Percentiles rank a stretch among this genome's conserved stretches.
phyloP scores from a whole-genome alignment of 129 eudicot genomes.

The Lonicera japonica region DNA sequence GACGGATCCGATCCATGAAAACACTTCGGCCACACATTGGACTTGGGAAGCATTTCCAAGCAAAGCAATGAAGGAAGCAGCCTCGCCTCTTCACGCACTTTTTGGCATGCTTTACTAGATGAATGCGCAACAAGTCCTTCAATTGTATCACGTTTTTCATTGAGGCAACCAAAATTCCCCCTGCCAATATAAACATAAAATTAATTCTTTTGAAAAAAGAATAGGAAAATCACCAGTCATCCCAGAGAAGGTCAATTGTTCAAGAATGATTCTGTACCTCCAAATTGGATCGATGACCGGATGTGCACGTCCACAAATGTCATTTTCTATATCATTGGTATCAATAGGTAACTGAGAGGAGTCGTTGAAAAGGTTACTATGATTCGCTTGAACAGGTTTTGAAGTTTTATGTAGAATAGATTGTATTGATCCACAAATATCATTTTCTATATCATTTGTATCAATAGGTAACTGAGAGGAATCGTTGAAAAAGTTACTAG shows the following conservation, averaged over 20 bases:
- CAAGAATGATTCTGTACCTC: conserved; percentile 29
- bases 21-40: conserved; percentile 52
- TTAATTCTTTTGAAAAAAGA: too few relatives aligned
- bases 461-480: too few relatives aligned
- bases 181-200: conserved; percentile 19
- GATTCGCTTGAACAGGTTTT: not conserved
- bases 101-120: conserved; percentile 43
- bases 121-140: conserved; percentile 59
- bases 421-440: too few relatives aligned
- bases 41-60: conserved; percentile 47
- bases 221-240: too few relatives aligned
- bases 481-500: too few relatives aligned
- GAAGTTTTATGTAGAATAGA: too few relatives aligned
- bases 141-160: conserved; percentile 21
- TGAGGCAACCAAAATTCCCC: conserved; percentile 44
- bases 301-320: conserved; percentile 17
- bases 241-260: too few relatives aligned
- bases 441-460: too few relatives aligned
- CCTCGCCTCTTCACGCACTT: conserved; percentile 39
- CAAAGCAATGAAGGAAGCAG: conserved; percentile 39
- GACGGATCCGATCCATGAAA: conserved; percentile 35
- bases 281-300: conserved; percentile 41
- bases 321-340: not conserved
- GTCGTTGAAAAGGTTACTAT: conserved; percentile 2
- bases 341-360: not conserved